A percentile compares a stretch with the other conserved stretches of the same genome.
Conservation (phyloP, 257 asterid species). For the Plantago elongata region DNA sequence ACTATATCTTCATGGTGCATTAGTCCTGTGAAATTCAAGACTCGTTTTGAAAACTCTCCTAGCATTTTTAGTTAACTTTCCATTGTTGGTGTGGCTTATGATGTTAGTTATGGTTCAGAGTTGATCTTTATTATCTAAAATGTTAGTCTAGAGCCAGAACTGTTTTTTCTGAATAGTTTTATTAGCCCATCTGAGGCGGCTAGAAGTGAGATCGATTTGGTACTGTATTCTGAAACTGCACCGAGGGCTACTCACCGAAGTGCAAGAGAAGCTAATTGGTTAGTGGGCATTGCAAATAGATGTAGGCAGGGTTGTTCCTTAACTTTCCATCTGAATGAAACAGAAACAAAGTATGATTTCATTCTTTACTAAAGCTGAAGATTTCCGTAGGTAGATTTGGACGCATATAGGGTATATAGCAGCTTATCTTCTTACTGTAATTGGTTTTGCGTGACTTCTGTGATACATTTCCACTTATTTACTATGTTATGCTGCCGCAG, state of each 20-base stretch:
- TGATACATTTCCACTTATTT: background rate
- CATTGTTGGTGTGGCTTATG: background rate
- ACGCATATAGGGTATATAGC: background rate
- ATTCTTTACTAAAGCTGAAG: background rate
- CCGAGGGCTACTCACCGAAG: background rate
- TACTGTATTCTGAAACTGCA: background rate
- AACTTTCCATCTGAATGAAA: background rate
- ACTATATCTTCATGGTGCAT: too few relatives aligned
- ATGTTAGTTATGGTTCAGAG: background rate
- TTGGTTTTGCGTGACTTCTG: background rate
- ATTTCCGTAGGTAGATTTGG: background rate
- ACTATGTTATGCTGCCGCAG: constrained; percentile 40
- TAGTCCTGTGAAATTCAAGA: background rate
- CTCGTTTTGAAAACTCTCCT: background rate
- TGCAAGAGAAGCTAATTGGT: too few relatives aligned
- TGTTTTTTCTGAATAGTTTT: background rate
- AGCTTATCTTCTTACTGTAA: background rate
- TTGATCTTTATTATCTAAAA: background rate
- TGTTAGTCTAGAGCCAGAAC: background rate
- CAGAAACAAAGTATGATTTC: background rate
- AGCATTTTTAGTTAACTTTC: too few relatives aligned
- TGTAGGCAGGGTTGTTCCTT: background rate
- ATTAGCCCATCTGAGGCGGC: background rate
- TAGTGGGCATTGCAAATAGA: background rate
- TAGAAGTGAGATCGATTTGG: background rate